Evolutionary conservation across 805 yeast genomes (phyloP).

Genomic region (Kodamaea sagamina): DNA sequence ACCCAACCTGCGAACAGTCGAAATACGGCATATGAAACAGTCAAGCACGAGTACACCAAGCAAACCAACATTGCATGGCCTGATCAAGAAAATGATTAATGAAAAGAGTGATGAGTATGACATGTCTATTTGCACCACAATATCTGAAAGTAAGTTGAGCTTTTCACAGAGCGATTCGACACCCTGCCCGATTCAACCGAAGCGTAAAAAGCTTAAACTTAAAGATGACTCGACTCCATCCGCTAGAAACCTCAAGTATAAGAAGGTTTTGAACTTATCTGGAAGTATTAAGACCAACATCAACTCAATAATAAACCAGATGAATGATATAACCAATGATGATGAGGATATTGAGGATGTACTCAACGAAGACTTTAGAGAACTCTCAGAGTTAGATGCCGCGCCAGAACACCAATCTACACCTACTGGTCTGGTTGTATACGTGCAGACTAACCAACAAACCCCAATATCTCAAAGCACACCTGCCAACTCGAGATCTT

Average conservation of each 20-base stretch:
- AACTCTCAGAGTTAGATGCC: conserved; percentile 10
- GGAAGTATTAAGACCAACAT: conserved; percentile 32
- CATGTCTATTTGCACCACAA: conserved; percentile 23
- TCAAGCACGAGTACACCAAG: conserved; percentile 10
- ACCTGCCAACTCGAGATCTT: conserved; percentile 42
- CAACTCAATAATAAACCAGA: conserved; percentile 21
- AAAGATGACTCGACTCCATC: conserved; percentile 26
- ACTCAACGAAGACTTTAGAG: conserved; percentile 10
- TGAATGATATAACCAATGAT: conserved; percentile 16
- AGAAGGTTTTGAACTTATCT: conserved; percentile 31
- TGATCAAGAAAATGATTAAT: not conserved
- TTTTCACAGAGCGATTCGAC: conserved; percentile 43
- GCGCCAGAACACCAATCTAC: conserved; percentile 9
- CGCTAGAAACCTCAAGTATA: conserved; percentile 20
- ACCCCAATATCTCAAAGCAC: conserved; percentile 47
- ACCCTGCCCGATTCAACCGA: conserved; percentile 45
- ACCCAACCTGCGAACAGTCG: conserved; percentile 18
- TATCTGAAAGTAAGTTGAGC: conserved; percentile 24
- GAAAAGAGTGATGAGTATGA: conserved; percentile 13
- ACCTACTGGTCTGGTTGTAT: conserved; percentile 14
- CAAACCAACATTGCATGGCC: not conserved
- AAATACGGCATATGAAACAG: conserved; percentile 14
- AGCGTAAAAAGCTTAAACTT: conserved; percentile 35
- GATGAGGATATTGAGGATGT: conserved; percentile 8
- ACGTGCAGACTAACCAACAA: conserved; percentile 5